These are phyloP conservation scores for Apostasia ramifera DNA, from an alignment of 106 monocot species.

Conservation along the genomic window DNA sequence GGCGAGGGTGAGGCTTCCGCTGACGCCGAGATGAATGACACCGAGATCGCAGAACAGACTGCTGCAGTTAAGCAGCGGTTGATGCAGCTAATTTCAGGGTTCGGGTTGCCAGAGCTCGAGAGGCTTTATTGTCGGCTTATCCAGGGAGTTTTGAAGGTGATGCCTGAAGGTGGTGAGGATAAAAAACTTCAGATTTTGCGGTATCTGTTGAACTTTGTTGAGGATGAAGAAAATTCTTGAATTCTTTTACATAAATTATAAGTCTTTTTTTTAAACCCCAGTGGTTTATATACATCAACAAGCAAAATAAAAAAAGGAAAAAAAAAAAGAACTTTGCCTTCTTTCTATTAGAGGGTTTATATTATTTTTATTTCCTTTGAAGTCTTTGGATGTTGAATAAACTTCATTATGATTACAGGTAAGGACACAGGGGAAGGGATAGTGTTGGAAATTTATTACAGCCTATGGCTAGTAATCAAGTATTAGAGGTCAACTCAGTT, in stretches of 20 bases:
- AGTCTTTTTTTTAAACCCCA: not conserved
- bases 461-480: too few species aligned
- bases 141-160: constrained; percentile 39
- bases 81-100: constrained; percentile 37
- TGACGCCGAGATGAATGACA: constrained; percentile 14
- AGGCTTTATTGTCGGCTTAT: constrained; percentile 67
- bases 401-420: too few species aligned
- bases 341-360: too few species aligned
- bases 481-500: too few species aligned
- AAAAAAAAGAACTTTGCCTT: too few species aligned
- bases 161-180: constrained; percentile 35
- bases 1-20: not conserved
- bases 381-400: too few species aligned
- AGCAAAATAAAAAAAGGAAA: not conserved
- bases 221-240: constrained; percentile 70
- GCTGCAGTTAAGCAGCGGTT: constrained; percentile 35
- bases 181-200: constrained; percentile 48
- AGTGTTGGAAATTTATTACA: too few species aligned
- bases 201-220: constrained; percentile 60
- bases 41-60: constrained; percentile 38
- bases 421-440: too few species aligned
- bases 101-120: constrained; percentile 77
- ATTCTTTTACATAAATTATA: constrained; percentile 1
- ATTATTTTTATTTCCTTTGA: too few species aligned
- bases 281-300: not conserved